Evolutionary conservation across 495 filamentous ascomycete genomes (phyloP).

Genomic region (Chaetomidium leptoderma): DNA sequence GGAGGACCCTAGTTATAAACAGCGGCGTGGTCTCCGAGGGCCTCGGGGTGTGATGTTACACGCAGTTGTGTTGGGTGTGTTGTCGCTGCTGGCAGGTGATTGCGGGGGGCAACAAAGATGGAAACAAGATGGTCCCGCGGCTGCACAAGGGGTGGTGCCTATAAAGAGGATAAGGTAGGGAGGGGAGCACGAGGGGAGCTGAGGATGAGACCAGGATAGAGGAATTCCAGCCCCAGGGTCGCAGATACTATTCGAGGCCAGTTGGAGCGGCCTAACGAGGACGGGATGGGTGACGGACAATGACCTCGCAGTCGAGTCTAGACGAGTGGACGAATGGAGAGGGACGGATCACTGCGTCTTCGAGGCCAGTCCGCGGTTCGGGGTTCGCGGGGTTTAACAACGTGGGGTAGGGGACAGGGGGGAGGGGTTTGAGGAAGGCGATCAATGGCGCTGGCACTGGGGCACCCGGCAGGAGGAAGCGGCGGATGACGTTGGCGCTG

Average conservation of each 20-base stretch:
- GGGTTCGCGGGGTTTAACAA: conserved; percentile 12
- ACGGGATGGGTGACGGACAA: not conserved
- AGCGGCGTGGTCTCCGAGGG: not conserved
- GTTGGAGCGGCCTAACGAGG: conserved; percentile 1
- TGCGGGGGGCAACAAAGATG: not conserved
- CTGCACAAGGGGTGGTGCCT: not conserved
- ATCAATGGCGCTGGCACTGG: not conserved
- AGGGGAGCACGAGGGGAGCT: not conserved
- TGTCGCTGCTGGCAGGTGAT: not conserved
- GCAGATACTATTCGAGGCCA: conserved; percentile 6
- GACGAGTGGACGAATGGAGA: conserved; percentile 6
- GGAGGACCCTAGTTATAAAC: not conserved
- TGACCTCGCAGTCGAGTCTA: not conserved
- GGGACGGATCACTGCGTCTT: not conserved
- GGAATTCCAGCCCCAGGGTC: conserved; percentile 8
- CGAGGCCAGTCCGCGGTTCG: conserved; percentile 1
- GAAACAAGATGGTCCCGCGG: not conserved
- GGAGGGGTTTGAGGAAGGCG: conserved; percentile 2
- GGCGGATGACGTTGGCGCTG: conserved; percentile 18
- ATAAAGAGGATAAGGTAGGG: not conserved
- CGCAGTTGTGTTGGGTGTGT: not conserved
- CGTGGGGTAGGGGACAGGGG: conserved; percentile 6
- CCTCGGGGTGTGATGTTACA: not conserved
- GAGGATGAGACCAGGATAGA: conserved; percentile 9
- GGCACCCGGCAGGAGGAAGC: not conserved